A percentile compares a stretch with the other conserved stretches of the same genome.
phyloP scores from a whole-genome alignment of 2,329 filamentous ascomycete species.

The Fusarium sp. region DNA sequence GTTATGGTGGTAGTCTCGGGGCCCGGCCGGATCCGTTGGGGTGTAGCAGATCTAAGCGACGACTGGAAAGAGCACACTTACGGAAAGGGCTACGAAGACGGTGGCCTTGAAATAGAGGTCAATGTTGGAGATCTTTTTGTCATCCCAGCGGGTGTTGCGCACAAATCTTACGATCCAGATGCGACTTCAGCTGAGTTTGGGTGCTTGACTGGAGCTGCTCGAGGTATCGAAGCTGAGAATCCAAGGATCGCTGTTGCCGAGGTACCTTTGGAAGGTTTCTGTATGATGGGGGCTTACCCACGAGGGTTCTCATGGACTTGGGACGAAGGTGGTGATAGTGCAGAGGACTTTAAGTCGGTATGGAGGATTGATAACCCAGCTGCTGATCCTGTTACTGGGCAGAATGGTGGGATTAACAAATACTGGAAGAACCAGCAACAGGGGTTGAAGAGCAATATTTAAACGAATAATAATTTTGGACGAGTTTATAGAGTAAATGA shows the following conservation, averaged over 20 bases:
- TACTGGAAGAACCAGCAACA: neutral
- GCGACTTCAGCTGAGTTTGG: slow-evolving; percentile 1
- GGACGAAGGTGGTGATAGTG: slow-evolving; percentile 23
- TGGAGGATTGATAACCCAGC: neutral
- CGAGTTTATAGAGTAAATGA: no score
- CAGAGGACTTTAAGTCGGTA: slow-evolving; percentile 10
- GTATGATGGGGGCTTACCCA: slow-evolving; percentile 28
- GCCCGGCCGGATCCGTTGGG: slow-evolving; percentile 17
- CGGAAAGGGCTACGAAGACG: slow-evolving; percentile 10
- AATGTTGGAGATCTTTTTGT: slow-evolving; percentile 23
- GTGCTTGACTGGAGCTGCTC: slow-evolving; percentile 21
- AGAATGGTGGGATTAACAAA: neutral
- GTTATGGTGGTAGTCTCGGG: slow-evolving; percentile 20
- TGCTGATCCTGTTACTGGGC: slow-evolving; percentile 16
- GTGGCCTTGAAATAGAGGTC: slow-evolving; percentile 13
- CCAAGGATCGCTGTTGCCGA: slow-evolving; percentile 8
- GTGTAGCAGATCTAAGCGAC: slow-evolving; percentile 18
- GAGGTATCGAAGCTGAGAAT: neutral
- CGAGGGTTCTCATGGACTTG: slow-evolving; percentile 20
- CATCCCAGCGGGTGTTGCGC: slow-evolving; percentile 19
- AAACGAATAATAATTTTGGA: neutral
- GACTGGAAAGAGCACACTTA: slow-evolving; percentile 18
- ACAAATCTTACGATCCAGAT: slow-evolving; percentile 13
- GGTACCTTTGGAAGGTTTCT: slow-evolving; percentile 14
- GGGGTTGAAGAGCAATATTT: accelerated